phyloP scores from a whole-genome alignment of 2,329 filamentous ascomycete genomes.

The Malbranchea zuffiana region DNA sequence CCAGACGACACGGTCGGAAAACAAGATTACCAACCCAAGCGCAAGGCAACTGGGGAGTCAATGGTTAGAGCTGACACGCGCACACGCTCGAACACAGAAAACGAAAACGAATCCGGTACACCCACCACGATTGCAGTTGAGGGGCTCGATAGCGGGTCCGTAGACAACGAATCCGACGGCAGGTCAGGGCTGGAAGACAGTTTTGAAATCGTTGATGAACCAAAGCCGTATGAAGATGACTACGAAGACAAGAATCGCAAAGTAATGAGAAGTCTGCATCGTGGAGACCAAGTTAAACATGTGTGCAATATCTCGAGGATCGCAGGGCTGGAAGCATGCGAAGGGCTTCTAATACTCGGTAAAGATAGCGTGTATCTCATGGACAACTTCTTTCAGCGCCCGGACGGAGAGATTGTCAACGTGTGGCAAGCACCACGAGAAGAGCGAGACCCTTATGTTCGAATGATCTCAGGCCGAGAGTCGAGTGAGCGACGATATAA shows the following conservation, averaged over 20 bases:
- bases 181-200: constrained; percentile 61
- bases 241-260: constrained; percentile 98
- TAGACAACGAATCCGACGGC: constrained; percentile 27
- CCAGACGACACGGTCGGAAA: constrained; percentile 60
- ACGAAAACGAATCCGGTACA: constrained; percentile 33
- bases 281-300: constrained; percentile 81
- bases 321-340: constrained; percentile 82
- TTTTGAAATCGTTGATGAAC: constrained; percentile 91
- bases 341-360: constrained; percentile 85
- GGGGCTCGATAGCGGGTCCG: constrained; percentile 21
- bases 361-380: constrained; percentile 89
- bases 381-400: constrained; percentile 90
- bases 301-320: constrained; percentile 95
- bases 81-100: constrained; percentile 28
- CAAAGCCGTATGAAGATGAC: constrained; percentile 69
- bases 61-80: constrained; percentile 32
- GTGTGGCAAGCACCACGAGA: constrained; percentile 87
- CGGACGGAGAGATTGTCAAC: constrained; percentile 92
- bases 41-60: constrained; percentile 45
- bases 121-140: constrained; percentile 27
- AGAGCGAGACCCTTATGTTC: constrained; percentile 88
- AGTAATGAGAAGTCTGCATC: constrained; percentile 86
- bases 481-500: constrained; percentile 46
- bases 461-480: constrained; percentile 77
- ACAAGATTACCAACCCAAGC: constrained; percentile 75